Base-by-base conservation (phyloP, 2,329 filamentous ascomycete genomes). In the Fusarium beomiforme region DNA sequence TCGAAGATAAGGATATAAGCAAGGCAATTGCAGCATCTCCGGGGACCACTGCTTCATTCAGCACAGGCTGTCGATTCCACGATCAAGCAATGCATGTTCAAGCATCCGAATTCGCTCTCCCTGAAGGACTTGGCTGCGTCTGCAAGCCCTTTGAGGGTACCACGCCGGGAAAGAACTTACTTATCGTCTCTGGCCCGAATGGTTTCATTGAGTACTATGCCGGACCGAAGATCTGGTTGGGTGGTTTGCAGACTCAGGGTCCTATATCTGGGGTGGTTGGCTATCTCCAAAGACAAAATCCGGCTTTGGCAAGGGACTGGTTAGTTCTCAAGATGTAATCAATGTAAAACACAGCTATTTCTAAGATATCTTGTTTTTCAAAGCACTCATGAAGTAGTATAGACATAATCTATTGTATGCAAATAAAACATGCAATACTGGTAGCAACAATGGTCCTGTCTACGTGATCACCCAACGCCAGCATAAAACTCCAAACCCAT, bases 171-270 rank as follows among this genome's bases (percentile, higher is more conserved):
- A 88, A 87, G 69, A 90, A 90, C 65, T 79, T 97, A 23, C 84
- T 98, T n/a, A 85, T 97, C 60, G 88, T 98, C 3, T 97, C 94
- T 1, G 96, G 96, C 0, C 95, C 96, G 0, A 93, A 97, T 58
- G 95, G 96, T 1, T 98, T 98, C 81, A 87, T 98, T 41, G 87
- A 88, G 44, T 88, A 92, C 70, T 93, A 92, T 81, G 93, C 94
- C 5, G 95, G 96, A 2, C 67, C 90, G 13, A 97, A 97, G 81
- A 82, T 88, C 6, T 97, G 93, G 92, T 83, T 86, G 14, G 86
- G 87, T 31, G 93, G 94, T 1, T 83, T 84, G 62, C 92, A 97
- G 81, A 84, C 88, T 14, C 94, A 97, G 76, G 95, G 95, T 0
- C 85, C 88, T 0, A 81, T 97, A 0, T 87, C 88, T 9, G 95